Percentiles rank a stretch among this genome's conserved stretches.
phyloP scores from a whole-genome alignment of 1,284 basidiomycete genomes.

The Testicularia cyperi region DNA sequence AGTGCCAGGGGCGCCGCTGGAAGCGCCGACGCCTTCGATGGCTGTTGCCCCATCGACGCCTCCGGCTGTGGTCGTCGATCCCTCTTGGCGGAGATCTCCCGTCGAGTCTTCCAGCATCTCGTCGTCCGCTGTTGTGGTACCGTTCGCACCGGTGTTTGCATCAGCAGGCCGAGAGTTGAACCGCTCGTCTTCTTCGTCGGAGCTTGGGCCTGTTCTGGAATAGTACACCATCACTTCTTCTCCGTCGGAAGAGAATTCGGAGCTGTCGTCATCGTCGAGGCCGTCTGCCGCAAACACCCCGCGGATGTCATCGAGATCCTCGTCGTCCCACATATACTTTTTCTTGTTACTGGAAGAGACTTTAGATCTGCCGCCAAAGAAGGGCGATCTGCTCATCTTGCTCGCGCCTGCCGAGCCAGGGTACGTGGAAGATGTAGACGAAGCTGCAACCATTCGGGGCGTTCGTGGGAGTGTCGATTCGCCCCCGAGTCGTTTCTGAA shows the following conservation, averaged over 20 bases:
- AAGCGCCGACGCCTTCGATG: background rate
- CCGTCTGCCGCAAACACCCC: conserved; percentile 25
- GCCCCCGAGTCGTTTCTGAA: conserved; percentile 45
- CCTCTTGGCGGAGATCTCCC: background rate
- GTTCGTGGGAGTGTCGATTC: conserved; percentile 29
- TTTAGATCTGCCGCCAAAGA: conserved; percentile 4
- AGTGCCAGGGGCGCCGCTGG: background rate
- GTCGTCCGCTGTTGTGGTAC: too few relatives aligned
- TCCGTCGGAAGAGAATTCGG: conserved; percentile 17
- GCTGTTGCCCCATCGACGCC: background rate
- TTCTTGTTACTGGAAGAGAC: background rate
- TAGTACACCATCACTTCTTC: conserved; percentile 38
- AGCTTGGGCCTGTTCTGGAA: conserved; percentile 19
- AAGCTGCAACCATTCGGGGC: conserved; percentile 20
- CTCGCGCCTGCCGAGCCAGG: conserved; percentile 1
- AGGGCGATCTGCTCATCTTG: conserved; percentile 10
- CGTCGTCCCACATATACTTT: conserved; percentile 40
- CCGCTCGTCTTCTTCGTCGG: conserved; percentile 20
- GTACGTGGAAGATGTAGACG: too few relatives aligned
- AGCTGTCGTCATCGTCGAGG: conserved; percentile 23
- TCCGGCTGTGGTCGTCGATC: background rate
- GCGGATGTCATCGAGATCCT: conserved; percentile 37
- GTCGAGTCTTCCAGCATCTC: background rate
- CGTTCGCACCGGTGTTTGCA: background rate
- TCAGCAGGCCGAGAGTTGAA: background rate